These are phyloP conservation scores for Penicillium egyptiacum DNA, from an alignment of 495 filamentous ascomycete species.

Conservation along the genomic window DNA sequence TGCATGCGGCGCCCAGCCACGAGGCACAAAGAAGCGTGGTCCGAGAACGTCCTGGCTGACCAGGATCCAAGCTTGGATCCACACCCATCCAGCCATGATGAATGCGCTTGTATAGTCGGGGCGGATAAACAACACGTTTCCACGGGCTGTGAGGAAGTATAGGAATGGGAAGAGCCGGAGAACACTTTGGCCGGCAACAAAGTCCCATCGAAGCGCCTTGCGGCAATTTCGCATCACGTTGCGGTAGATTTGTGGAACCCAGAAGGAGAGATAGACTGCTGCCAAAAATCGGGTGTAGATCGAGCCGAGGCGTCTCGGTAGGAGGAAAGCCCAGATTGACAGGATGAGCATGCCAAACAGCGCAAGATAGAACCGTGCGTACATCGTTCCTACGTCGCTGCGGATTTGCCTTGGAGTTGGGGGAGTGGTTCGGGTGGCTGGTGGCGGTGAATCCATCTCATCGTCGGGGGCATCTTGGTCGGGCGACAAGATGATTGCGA, in stretches of 20 bases:
- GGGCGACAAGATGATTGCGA: slow-evolving; percentile 76
- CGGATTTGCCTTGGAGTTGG: slow-evolving; percentile 41
- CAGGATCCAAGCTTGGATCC: slow-evolving; percentile 81
- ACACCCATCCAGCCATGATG: slow-evolving; percentile 76
- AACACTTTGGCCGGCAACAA: slow-evolving; percentile 78
- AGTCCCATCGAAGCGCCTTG: slow-evolving; percentile 82
- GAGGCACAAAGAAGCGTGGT: slow-evolving; percentile 71
- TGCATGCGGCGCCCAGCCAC: slow-evolving; percentile 72
- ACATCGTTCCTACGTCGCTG: slow-evolving; percentile 69
- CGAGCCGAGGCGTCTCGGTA: slow-evolving; percentile 66
- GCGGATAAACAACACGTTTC: slow-evolving; percentile 79
- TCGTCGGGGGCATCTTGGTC: slow-evolving; percentile 69
- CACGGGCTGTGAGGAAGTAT: slow-evolving; percentile 72
- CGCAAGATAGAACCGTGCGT: slow-evolving; percentile 73
- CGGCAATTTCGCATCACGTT: slow-evolving; percentile 91
- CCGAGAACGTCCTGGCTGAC: slow-evolving; percentile 82
- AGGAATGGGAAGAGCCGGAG: slow-evolving; percentile 73
- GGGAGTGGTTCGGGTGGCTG: slow-evolving; percentile 26
- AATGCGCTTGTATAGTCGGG: slow-evolving; percentile 62
- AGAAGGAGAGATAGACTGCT: slow-evolving; percentile 81
- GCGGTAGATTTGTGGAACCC: slow-evolving; percentile 86
- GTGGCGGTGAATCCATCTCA: slow-evolving; percentile 31
- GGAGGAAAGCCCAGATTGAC: slow-evolving; percentile 71
- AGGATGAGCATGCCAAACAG: slow-evolving; percentile 71
- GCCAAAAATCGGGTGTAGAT: slow-evolving; percentile 67